phyloP scores from a whole-genome alignment of 495 filamentous ascomycete genomes.

The Parachaetomium inaequale region DNA sequence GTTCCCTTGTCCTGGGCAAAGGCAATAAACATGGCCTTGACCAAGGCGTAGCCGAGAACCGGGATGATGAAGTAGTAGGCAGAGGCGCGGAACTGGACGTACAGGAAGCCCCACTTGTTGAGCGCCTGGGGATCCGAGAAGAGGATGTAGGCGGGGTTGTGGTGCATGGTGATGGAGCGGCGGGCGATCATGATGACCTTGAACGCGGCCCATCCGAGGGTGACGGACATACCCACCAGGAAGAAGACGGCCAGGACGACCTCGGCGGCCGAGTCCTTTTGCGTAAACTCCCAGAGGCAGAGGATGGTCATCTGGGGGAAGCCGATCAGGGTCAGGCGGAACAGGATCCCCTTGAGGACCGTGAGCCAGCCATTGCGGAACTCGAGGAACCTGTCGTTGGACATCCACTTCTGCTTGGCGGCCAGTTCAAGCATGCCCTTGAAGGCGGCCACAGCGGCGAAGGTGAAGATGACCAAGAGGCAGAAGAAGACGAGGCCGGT shows the following conservation, averaged over 20 bases:
- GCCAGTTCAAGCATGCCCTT: conserved; percentile 75
- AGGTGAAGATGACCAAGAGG: conserved; percentile 69
- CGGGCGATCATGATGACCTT: conserved; percentile 90
- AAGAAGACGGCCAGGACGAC: conserved; percentile 88
- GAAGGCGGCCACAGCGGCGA: conserved; percentile 71
- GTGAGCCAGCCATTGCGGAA: conserved; percentile 83
- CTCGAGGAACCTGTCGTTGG: conserved; percentile 84
- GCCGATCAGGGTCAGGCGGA: conserved; percentile 88
- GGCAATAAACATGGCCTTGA: conserved; percentile 90
- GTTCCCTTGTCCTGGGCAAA: conserved; percentile 70
- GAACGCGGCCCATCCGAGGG: conserved; percentile 79
- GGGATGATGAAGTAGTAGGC: conserved; percentile 97
- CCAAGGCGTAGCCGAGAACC: conserved; percentile 67
- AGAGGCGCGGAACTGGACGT: conserved; percentile 94
- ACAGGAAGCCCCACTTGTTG: conserved; percentile 99
- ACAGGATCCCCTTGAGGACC: conserved; percentile 69
- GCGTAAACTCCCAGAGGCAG: conserved; percentile 92
- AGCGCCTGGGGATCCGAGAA: conserved; percentile 91
- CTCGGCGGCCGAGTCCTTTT: conserved; percentile 79
- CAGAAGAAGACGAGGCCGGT: conserved; percentile 89
- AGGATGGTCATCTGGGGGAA: conserved; percentile 92
- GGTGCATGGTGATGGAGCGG: conserved; percentile 87
- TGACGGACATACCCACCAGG: conserved; percentile 75
- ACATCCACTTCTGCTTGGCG: conserved; percentile 73
- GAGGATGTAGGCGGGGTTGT: conserved; percentile 95